Evolutionary conservation across 2,329 filamentous ascomycete genomes (phyloP).

Genomic region (Ophiosphaerella narmari): DNA sequence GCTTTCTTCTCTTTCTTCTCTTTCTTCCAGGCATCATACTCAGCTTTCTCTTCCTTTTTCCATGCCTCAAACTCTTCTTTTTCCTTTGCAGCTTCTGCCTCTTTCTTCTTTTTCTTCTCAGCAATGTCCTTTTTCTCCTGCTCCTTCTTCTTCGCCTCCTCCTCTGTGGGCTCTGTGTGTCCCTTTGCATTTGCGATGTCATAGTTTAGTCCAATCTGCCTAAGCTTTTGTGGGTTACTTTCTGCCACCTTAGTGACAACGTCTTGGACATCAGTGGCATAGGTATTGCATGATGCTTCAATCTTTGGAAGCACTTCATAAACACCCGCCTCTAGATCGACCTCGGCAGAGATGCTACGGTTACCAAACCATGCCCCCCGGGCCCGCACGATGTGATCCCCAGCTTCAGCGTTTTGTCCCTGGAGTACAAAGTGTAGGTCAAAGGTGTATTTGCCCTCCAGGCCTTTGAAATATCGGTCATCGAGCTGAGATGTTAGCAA

Average conservation of each 20-base stretch:
- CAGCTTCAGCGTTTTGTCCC: slow-evolving; percentile 52
- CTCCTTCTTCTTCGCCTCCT: slow-evolving; percentile 47
- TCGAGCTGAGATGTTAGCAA: slow-evolving; percentile 57
- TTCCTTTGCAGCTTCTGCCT: slow-evolving; percentile 38
- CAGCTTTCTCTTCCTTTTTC: slow-evolving; percentile 37
- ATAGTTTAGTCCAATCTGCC: slow-evolving; percentile 68
- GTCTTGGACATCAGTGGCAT: slow-evolving; percentile 63
- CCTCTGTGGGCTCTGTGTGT: slow-evolving; percentile 55
- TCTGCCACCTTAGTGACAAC: slow-evolving; percentile 56
- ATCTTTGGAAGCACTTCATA: slow-evolving; percentile 78
- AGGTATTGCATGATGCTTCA: slow-evolving; percentile 60
- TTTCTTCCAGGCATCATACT: slow-evolving; percentile 31
- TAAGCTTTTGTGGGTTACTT: slow-evolving; percentile 57
- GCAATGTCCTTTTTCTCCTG: slow-evolving; percentile 42
- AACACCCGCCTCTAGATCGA: slow-evolving; percentile 71
- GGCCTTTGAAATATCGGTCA: slow-evolving; percentile 61
- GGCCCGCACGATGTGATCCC: slow-evolving; percentile 60
- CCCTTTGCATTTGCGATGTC: slow-evolving; percentile 72
- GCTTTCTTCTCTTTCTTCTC: slow-evolving; percentile 14
- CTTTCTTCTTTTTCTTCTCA: slow-evolving; percentile 33
- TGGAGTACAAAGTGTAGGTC: slow-evolving; percentile 63
- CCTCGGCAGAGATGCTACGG: slow-evolving; percentile 75
- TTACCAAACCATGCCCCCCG: slow-evolving; percentile 61
- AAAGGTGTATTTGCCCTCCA: slow-evolving; percentile 62
- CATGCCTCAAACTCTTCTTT: slow-evolving; percentile 39